Base-by-base conservation (phyloP, 2,329 filamentous ascomycete species). In the Intubia oerlemansii region DNA sequence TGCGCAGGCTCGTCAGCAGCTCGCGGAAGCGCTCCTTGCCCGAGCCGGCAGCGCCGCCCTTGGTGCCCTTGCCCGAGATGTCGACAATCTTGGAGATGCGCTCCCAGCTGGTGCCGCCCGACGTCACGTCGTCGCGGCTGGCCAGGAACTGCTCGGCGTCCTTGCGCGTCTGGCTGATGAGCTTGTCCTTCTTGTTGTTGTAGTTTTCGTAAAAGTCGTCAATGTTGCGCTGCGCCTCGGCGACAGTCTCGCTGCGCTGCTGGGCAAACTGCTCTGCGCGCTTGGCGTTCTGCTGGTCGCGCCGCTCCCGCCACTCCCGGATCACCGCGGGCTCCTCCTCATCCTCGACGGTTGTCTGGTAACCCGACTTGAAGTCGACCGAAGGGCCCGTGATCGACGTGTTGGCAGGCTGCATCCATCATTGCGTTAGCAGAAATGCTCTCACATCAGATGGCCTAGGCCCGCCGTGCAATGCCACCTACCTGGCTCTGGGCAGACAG, bases 141-240 rank as follows among this genome's bases (percentile, higher is more conserved):
- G 67, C 73, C 26, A 95, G 57, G 52, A 95, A 98, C 46, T 92
- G 72, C 45, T 95, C 85, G 6, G 85, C 88, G 42, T 98, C 88
- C 50, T 78, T 76, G 43, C 75, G 70, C 32, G 85, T 88, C 57
- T 91, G 80, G 14, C 75, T 62, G 40, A 93, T 75, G 34, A 67
- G 69, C 65, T 95, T 95, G 50, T 98, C 88, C 51, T 88, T 85
- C 59, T 93, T 92, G 52, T 76, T 73, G 59, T 95, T 95, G 62
- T 98, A 98, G 54, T 92, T 93, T 47, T 93, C 84, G 61, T 98
- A 98, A 56, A 95, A 98, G 50, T 93, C 88, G 49, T 98, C 88
- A 38, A 98, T 91, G 50, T 90, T 88, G 48, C 84, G 67, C 46
- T 82, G 81, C 9, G 88, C 88, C 41, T 88, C 81, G 49, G 80